Percentiles rank a stretch among this genome's conserved stretches.
phyloP scores from a whole-genome alignment of 306 rosid species.

The Ormosia semicastrata region DNA sequence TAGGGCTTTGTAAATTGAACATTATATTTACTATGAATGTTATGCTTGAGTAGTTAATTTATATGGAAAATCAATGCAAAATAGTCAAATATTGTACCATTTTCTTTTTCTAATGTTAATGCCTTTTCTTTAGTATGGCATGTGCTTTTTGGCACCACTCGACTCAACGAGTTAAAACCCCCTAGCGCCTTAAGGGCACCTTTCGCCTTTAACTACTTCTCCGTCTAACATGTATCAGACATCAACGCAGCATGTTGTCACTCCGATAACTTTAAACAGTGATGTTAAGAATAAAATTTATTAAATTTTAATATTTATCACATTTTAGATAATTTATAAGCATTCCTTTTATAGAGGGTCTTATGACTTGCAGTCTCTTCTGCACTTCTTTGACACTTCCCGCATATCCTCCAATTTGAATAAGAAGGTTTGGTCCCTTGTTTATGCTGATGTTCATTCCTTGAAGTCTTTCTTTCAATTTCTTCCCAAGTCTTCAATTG shows the following conservation, averaged over 20 bases:
- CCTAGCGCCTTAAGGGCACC: neutral
- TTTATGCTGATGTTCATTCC: neutral
- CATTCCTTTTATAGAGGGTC: neutral
- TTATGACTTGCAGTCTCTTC: neutral
- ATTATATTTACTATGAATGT: too few relatives aligned
- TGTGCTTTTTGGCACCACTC: neutral
- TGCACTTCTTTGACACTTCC: neutral
- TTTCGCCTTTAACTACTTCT: too few relatives aligned
- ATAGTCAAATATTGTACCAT: too few relatives aligned
- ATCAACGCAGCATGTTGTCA: neutral
- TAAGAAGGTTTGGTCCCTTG: neutral
- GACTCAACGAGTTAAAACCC: too few relatives aligned
- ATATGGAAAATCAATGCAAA: neutral
- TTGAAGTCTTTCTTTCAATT: neutral
- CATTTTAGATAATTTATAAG: neutral
- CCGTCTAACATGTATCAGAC: neutral
- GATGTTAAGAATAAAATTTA: neutral
- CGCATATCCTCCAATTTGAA: neutral
- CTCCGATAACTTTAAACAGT: neutral
- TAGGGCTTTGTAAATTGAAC: too few relatives aligned
- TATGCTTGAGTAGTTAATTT: too few relatives aligned
- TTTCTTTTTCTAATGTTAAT: neutral
- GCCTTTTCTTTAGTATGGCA: neutral
- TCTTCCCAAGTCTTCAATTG: neutral
- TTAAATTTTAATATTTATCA: neutral